Evolutionary conservation across 2,329 filamentous ascomycete species (phyloP), one percentile per base, ranked within the genome.

Genomic region (Verticillium tricorpus): DNA sequence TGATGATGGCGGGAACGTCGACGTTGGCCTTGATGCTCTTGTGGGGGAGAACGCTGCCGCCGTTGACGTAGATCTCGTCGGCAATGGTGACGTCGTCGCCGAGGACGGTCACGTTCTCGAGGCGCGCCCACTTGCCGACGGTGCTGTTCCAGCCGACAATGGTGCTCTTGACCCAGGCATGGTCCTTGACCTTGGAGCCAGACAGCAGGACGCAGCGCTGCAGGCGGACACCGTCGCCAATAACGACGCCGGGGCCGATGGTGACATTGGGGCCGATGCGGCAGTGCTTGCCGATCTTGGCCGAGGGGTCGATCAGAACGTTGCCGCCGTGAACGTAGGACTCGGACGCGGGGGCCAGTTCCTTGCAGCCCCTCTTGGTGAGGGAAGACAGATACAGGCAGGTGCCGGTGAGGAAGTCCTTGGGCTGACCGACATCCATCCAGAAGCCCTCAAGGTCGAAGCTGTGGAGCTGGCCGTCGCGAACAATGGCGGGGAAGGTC

Each of bases 1-100:
- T 89, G 73, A 89, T 89, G 67, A 89, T 88, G 64, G 86, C 85
- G 28, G 86, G 86, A 32, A 85, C 86, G 77, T 99, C 95, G 71
- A 99, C 92, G 77, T 99, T 99, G 72, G 89, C 87, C 86, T 98
- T 98, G 85, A 99, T 98, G 76, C 90, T 95, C 89, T 99, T 99
- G 82, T 99, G 94, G 7, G 94, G 94, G 67, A 99, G 82, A 65
- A 99, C 90, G 70, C 91, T 96, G 72, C 93, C 93, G 71, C 94
- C 94, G 77, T 99, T 99, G 78, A 97, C 95, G 78, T 98, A 66
- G 52, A 99, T 93, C 80, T 99, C 94, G 73, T 99, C 94, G 59
- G 93, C 94, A 74, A 99, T 96, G 63, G 92, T 96, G 60, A 99
- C 94, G 74, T 99, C 94, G 79, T 99, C 95, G 68, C 94, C 95